These are phyloP conservation scores for Zygosaccharomyces siamensis DNA, from an alignment of 805 yeast genomes.

Conservation along the genomic window DNA sequence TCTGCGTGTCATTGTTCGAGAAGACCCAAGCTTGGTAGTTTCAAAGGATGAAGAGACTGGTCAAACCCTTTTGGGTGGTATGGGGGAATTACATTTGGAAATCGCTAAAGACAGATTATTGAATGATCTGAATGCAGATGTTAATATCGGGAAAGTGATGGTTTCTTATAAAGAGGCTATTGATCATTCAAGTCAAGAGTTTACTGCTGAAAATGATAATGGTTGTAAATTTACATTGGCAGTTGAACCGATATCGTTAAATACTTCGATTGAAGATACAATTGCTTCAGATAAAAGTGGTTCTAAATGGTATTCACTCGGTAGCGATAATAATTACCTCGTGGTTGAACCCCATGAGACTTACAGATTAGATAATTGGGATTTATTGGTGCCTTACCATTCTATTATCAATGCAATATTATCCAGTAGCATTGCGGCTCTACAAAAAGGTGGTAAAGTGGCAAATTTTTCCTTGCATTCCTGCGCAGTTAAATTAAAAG, in stretches of 20 bases:
- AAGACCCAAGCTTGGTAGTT: slow-evolving; percentile 83
- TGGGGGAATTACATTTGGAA: slow-evolving; percentile 96
- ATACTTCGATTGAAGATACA: slow-evolving; percentile 9
- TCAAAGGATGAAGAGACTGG: slow-evolving; percentile 75
- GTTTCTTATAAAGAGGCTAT: slow-evolving; percentile 85
- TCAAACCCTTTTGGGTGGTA: slow-evolving; percentile 92
- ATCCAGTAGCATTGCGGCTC: slow-evolving; percentile 55
- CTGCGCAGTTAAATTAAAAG: slow-evolving; percentile 47
- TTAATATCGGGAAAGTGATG: slow-evolving; percentile 74
- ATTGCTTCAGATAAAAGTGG: slow-evolving; percentile 25
- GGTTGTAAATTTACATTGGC: slow-evolving; percentile 28
- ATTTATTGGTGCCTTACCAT: slow-evolving; percentile 43
- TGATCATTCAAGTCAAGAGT: slow-evolving; percentile 8
- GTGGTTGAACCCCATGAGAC: slow-evolving; percentile 28
- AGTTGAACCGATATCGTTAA: slow-evolving; percentile 33
- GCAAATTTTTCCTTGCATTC: slow-evolving; percentile 50
- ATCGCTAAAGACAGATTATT: slow-evolving; percentile 75
- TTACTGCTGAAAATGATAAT: slow-evolving; percentile 16
- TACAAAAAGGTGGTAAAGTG: slow-evolving; percentile 64
- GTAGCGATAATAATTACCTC: slow-evolving; percentile 35
- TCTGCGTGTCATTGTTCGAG: slow-evolving; percentile 60
- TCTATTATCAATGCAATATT: slow-evolving; percentile 49
- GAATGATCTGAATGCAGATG: slow-evolving; percentile 77
- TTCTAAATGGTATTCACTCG: slow-evolving; percentile 28
- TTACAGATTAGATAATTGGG: slow-evolving; percentile 42